A percentile compares a stretch with the other conserved stretches of the same genome.
Conservation (phyloP, 106 monocot species). For the Acorus gramineus region DNA sequence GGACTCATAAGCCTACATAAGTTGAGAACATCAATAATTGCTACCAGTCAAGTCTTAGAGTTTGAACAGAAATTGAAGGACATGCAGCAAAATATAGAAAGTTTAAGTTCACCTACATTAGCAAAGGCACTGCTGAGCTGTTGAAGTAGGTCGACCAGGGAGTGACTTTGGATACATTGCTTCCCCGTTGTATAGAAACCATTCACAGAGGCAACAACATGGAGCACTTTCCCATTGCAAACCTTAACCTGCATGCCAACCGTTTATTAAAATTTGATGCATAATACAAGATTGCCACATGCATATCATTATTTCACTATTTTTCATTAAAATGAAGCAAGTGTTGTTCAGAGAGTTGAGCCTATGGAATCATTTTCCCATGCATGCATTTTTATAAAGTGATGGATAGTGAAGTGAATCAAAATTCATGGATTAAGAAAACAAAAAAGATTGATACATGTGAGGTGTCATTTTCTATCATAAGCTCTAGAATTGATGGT, state of each 20-base stretch:
- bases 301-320: neutral
- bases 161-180: conserved; percentile 36
- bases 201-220: conserved; percentile 47
- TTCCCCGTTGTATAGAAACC: conserved; percentile 70
- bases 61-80: neutral
- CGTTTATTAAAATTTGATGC: neutral
- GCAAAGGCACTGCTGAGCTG: conserved; percentile 82
- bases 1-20: conserved; percentile 71
- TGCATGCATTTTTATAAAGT: too few species aligned
- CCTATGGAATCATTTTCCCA: too few species aligned
- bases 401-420: too few species aligned
- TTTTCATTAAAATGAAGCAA: too few species aligned
- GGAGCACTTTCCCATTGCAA: conserved; percentile 75
- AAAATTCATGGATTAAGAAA: too few species aligned
- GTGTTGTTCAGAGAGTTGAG: too few species aligned
- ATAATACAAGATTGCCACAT: neutral
- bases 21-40: conserved; percentile 2
- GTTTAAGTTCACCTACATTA: conserved; percentile 40
- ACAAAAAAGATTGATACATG: too few species aligned
- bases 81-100: neutral
- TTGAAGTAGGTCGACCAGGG: conserved; percentile 74
- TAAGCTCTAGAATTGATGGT: too few species aligned
- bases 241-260: conserved; percentile 65
- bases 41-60: neutral
- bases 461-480: too few species aligned